Conservation (phyloP, 2,329 filamentous ascomycete species). For the Colletotrichum abscissum region DNA sequence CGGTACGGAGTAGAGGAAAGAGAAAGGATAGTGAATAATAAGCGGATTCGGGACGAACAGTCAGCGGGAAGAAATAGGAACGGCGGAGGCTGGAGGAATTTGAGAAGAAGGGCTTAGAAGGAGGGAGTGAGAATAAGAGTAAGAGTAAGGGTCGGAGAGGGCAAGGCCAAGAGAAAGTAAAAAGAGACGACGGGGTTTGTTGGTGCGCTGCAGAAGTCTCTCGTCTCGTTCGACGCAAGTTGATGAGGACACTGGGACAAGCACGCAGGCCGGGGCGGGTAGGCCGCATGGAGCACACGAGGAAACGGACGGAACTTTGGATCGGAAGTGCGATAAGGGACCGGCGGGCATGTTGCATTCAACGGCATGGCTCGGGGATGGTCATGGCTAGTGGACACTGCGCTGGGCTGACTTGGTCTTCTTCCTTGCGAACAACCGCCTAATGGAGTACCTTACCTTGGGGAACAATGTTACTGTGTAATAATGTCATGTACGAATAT, state of each 20-base stretch:
- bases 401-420: not conserved
- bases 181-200: conserved; percentile 1
- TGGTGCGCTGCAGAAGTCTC: conserved; percentile 17
- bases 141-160: not conserved
- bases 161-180: not conserved
- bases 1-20: not conserved
- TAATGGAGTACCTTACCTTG: no score
- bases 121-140: not conserved
- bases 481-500: not conserved
- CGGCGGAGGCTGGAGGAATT: not conserved
- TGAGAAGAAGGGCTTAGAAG: not conserved
- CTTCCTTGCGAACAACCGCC: not conserved
- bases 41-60: not conserved
- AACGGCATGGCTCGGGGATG: not conserved
- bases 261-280: not conserved
- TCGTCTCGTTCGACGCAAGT: not conserved
- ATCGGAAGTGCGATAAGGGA: conserved; percentile 8
- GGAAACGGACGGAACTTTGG: conserved; percentile 8
- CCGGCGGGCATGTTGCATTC: not conserved
- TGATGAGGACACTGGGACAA: not conserved
- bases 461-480: not conserved
- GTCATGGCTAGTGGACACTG: not conserved
- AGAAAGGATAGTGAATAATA: not conserved
- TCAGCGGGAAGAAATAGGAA: not conserved
- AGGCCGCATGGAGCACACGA: not conserved